These are phyloP conservation scores for Ambispora gerdemannii DNA, from an alignment of 192 early-diverging fungal species.

Conservation along the genomic window DNA sequence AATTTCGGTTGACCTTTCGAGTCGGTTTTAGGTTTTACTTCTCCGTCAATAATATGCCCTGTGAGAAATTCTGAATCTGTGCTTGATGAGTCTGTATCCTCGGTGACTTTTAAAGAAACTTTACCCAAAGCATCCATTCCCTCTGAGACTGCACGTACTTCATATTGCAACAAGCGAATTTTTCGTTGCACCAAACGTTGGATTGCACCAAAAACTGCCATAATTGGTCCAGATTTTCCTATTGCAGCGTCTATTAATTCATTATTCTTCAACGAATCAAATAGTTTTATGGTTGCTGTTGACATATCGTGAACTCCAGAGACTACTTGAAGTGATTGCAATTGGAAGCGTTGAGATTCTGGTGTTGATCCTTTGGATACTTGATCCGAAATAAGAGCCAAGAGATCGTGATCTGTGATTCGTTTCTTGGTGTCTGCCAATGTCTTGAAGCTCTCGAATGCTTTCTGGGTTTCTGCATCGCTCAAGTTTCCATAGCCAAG, in stretches of 20 bases:
- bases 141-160: constrained; percentile 81
- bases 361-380: constrained; percentile 39
- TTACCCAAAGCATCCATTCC: constrained; percentile 87
- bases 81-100: constrained; percentile 29
- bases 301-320: constrained; percentile 69
- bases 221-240: constrained; percentile 79
- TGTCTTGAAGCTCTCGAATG: constrained; percentile 87
- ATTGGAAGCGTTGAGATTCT: constrained; percentile 54
- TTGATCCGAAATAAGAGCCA: constrained; percentile 80
- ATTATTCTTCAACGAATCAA: constrained; percentile 49
- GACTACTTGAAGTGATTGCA: constrained; percentile 76
- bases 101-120: constrained; percentile 71
- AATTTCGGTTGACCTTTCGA: constrained; percentile 18
- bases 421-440: constrained; percentile 90
- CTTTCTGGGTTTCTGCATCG: constrained; percentile 63
- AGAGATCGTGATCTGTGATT: constrained; percentile 85
- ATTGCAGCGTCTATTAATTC: constrained; percentile 72
- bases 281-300: constrained; percentile 78
- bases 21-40: constrained; percentile 25
- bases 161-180: constrained; percentile 79
- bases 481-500: constrained; percentile 68
- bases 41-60: constrained; percentile 31
- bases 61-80: constrained; percentile 52
- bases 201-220: constrained; percentile 85
- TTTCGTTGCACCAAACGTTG: constrained; percentile 75